A percentile compares a stretch with the other conserved stretches of the same genome.
Conservation (phyloP, 345 rosid genomes). For the Eucalyptus erythrocorys region DNA sequence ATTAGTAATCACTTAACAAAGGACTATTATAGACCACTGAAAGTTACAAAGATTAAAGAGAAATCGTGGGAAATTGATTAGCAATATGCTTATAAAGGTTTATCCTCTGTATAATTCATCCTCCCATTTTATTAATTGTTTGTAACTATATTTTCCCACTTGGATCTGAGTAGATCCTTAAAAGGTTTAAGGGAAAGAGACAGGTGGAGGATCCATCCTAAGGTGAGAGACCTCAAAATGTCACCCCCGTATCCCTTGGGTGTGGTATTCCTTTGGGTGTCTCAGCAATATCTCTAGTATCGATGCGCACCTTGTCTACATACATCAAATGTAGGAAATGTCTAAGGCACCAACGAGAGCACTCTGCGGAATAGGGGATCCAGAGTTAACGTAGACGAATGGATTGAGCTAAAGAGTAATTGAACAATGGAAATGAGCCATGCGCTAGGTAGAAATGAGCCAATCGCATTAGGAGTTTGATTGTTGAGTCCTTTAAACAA, state of each 20-base stretch:
- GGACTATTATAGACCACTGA: background rate
- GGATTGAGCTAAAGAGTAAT: too few species aligned
- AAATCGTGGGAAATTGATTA: background rate
- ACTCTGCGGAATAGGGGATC: too few species aligned
- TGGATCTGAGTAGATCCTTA: too few species aligned
- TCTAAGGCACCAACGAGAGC: too few species aligned
- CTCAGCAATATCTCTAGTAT: background rate
- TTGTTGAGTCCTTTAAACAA: background rate
- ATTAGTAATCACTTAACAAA: background rate
- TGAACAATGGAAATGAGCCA: background rate
- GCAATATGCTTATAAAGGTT: background rate
- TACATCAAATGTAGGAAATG: too few species aligned
- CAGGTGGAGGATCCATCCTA: fast-evolving
- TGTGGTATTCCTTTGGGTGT: background rate
- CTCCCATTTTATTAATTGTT: background rate
- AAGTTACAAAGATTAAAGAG: background rate
- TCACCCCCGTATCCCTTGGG: too few species aligned
- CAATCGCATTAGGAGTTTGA: background rate
- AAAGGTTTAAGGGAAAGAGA: too few species aligned
- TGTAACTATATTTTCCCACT: too few species aligned
- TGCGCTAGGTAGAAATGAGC: background rate
- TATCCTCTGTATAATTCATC: background rate
- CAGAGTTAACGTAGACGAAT: too few species aligned
- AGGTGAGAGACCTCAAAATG: too few species aligned
- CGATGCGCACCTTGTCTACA: background rate